These are phyloP conservation scores for Xanthoconium separans DNA, from an alignment of 1,284 basidiomycete species.

Conservation along the genomic window DNA sequence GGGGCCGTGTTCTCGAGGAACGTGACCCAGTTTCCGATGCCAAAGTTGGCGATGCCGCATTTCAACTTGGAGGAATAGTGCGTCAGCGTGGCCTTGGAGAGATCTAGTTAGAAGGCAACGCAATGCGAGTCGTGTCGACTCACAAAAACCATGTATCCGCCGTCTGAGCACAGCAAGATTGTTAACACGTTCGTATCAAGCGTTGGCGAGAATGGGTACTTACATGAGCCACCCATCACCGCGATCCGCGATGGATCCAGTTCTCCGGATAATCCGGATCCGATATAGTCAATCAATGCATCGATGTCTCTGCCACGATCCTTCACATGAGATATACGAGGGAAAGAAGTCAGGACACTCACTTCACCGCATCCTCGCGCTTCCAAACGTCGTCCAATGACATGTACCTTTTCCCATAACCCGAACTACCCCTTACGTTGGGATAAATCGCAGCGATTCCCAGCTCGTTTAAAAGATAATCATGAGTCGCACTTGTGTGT, in stretches of 20 bases:
- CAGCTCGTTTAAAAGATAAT: constrained; percentile 38
- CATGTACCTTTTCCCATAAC: constrained; percentile 39
- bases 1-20: constrained; percentile 39
- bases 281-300: constrained; percentile 34
- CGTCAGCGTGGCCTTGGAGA: constrained; percentile 32
- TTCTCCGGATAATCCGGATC: constrained; percentile 27
- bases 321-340: constrained; percentile 3
- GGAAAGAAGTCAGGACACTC: background rate
- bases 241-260: constrained; percentile 34
- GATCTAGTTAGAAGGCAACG: constrained; percentile 1
- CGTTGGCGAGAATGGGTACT: background rate
- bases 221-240: constrained; percentile 40
- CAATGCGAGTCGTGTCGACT: constrained; percentile 4
- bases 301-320: constrained; percentile 33
- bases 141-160: constrained; percentile 39
- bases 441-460: constrained; percentile 38
- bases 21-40: constrained; percentile 36
- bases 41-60: constrained; percentile 39
- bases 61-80: constrained; percentile 38
- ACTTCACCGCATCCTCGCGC: constrained; percentile 41
- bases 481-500: constrained; percentile 29
- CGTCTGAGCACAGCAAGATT: constrained; percentile 22
- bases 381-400: constrained; percentile 38
- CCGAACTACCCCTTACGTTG: constrained; percentile 39
- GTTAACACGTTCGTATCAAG: background rate